These are phyloP conservation scores for Euclidium syriacum DNA, from an alignment of 345 rosid species.

Conservation along the genomic window DNA sequence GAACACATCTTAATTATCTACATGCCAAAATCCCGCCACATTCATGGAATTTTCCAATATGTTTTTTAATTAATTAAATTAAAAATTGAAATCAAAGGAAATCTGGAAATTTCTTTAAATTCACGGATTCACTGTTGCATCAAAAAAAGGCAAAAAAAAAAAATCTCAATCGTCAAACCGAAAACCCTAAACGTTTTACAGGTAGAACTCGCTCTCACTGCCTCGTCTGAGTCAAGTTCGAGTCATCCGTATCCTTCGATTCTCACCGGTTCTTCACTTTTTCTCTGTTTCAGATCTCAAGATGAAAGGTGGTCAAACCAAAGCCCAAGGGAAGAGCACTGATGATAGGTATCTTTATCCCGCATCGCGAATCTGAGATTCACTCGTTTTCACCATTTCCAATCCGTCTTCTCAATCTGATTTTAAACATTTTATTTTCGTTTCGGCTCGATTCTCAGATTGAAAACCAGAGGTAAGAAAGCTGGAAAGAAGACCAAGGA, in stretches of 20 bases:
- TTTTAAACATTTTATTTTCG: background rate
- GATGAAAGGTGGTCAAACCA: conserved; percentile 65
- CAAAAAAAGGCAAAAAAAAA: background rate
- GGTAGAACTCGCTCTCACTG: background rate
- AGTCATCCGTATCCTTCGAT: conserved; percentile 2
- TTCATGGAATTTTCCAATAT: too few relatives aligned
- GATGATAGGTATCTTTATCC: conserved; percentile 36
- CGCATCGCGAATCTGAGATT: background rate
- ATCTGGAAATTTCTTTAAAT: conserved; percentile 8
- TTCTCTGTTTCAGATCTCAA: conserved; percentile 33
- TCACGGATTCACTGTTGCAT: background rate
- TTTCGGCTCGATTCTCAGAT: conserved; percentile 29
- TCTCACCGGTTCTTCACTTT: conserved; percentile 9
- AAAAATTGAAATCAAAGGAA: background rate
- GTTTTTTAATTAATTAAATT: background rate
- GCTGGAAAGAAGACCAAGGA: conserved; percentile 55
- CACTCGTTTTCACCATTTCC: background rate
- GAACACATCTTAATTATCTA: background rate
- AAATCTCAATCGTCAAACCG: conserved; percentile 9
- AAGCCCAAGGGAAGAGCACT: conserved; percentile 31
- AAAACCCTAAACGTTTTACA: conserved; percentile 33
- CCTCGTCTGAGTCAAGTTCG: conserved; percentile 22
- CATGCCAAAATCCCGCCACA: too few relatives aligned
- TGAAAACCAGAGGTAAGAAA: conserved; percentile 44
- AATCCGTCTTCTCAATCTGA: background rate